phyloP scores from a whole-genome alignment of 2,329 filamentous ascomycete species.

The Rhexocercosporidium sp. region DNA sequence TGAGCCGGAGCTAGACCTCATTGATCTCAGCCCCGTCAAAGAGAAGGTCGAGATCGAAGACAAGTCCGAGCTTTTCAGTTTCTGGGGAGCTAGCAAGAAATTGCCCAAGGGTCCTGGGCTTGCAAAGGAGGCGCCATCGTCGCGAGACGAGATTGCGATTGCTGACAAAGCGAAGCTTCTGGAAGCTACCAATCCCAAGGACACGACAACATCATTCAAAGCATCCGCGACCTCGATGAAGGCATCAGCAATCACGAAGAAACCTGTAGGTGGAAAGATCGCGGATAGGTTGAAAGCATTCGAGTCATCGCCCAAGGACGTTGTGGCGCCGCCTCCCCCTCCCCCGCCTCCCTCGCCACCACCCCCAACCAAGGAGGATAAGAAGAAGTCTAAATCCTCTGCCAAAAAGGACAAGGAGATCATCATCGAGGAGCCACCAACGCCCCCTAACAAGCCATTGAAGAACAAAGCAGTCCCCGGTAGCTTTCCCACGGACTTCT shows the following conservation, averaged over 20 bases:
- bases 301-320: conserved; percentile 50
- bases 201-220: conserved; percentile 48
- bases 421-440: conserved; percentile 36
- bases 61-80: conserved; percentile 52
- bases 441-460: conserved; percentile 45
- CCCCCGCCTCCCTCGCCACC: conserved; percentile 45
- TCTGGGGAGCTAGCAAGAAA: conserved; percentile 61
- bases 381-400: conserved; percentile 47
- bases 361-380: conserved; percentile 49
- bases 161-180: conserved; percentile 57
- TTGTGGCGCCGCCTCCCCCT: conserved; percentile 30
- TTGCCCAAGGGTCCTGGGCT: conserved; percentile 39
- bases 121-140: conserved; percentile 45
- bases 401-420: conserved; percentile 46
- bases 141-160: conserved; percentile 50
- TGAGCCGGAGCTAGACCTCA: conserved; percentile 31
- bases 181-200: conserved; percentile 51
- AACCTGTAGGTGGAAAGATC: conserved; percentile 53
- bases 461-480: conserved; percentile 56
- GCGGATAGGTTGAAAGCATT: conserved; percentile 63
- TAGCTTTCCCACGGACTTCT: conserved; percentile 54
- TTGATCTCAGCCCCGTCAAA: conserved; percentile 43
- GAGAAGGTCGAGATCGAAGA: conserved; percentile 43
- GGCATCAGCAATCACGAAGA: conserved; percentile 47
- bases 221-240: conserved; percentile 49